Percentiles rank a stretch among this genome's conserved stretches.
Evolutionary conservation across 2,329 filamentous ascomycete genomes (phyloP).

Genomic region (Penicillium sp.): DNA sequence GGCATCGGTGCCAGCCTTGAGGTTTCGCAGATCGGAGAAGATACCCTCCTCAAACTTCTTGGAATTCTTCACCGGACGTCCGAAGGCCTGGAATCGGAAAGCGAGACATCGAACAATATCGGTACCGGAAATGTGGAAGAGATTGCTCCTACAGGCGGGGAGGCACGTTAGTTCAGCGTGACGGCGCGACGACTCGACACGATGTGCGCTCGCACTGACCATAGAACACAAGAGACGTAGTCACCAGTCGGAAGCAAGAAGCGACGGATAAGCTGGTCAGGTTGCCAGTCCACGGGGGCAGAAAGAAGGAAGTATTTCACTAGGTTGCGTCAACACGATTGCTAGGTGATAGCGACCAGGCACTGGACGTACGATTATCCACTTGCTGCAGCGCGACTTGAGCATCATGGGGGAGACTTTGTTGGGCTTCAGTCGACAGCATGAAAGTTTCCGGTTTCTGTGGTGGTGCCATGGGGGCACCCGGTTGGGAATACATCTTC

Average conservation of each 20-base stretch:
- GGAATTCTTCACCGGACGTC: slow-evolving; percentile 96
- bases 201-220: slow-evolving; percentile 53
- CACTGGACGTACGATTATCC: slow-evolving; percentile 64
- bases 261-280: slow-evolving; percentile 92
- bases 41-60: slow-evolving; percentile 99
- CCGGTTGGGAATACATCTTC: slow-evolving; percentile 74
- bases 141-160: slow-evolving; percentile 71
- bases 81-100: slow-evolving; percentile 97
- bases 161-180: slow-evolving; percentile 12
- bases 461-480: slow-evolving; percentile 79
- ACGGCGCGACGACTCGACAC: slow-evolving; percentile 5
- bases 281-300: slow-evolving; percentile 94
- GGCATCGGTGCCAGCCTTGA: slow-evolving; percentile 97
- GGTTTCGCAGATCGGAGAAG: slow-evolving; percentile 95
- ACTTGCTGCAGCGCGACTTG: slow-evolving; percentile 97
- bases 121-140: slow-evolving; percentile 98
- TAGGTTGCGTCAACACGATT: slow-evolving; percentile 39
- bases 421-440: slow-evolving; percentile 94
- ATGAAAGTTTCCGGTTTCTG: slow-evolving; percentile 99
- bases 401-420: slow-evolving; percentile 91
- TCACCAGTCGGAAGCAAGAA: slow-evolving; percentile 96
- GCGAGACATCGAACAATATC: slow-evolving; percentile 98
- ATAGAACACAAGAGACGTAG: slow-evolving; percentile 97
- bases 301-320: slow-evolving; percentile 99
- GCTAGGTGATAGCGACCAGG: neutral